These are phyloP conservation scores for Posidonia australis DNA, from an alignment of 106 monocot species.

Conservation along the genomic window DNA sequence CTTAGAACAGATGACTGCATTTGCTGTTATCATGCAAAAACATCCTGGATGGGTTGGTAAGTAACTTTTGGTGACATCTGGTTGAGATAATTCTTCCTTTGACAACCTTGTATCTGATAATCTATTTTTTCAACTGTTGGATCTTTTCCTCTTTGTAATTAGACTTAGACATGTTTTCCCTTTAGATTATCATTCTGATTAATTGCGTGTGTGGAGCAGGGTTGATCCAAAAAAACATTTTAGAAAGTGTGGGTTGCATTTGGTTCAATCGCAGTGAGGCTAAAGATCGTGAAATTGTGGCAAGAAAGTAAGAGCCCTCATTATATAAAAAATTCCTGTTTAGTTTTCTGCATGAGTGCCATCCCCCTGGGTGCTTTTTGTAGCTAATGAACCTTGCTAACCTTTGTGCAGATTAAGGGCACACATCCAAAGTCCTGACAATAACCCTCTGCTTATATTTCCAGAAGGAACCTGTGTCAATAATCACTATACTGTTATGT, in stretches of 20 bases:
- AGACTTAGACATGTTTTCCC: neutral
- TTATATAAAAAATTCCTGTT: neutral
- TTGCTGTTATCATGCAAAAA: slow-evolving; percentile 99
- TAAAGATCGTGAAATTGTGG: slow-evolving; percentile 83
- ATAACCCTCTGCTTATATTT: slow-evolving; percentile 93
- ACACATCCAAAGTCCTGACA: slow-evolving; percentile 64
- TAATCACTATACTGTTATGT: slow-evolving; percentile 97
- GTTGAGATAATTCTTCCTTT: neutral
- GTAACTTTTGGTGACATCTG: slow-evolving; percentile 44
- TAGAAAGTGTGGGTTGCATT: slow-evolving; percentile 95
- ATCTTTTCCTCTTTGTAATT: too few species aligned
- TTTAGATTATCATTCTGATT: neutral
- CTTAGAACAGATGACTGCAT: slow-evolving; percentile 95
- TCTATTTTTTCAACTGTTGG: neutral
- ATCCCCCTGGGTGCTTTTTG: too few species aligned
- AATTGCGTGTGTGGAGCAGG: slow-evolving; percentile 27
- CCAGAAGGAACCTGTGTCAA: slow-evolving; percentile 99
- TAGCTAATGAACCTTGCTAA: neutral
- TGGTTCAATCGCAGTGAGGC: slow-evolving; percentile 93
- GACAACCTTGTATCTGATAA: neutral
- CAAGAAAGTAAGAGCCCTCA: slow-evolving; percentile 54
- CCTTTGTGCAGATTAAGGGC: slow-evolving; percentile 51
- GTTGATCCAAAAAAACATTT: slow-evolving; percentile 80
- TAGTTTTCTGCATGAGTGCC: neutral
- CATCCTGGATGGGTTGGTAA: slow-evolving; percentile 99